Conservation (phyloP, 208 protist species). For the Trypanosomatidae sp. region DNA sequence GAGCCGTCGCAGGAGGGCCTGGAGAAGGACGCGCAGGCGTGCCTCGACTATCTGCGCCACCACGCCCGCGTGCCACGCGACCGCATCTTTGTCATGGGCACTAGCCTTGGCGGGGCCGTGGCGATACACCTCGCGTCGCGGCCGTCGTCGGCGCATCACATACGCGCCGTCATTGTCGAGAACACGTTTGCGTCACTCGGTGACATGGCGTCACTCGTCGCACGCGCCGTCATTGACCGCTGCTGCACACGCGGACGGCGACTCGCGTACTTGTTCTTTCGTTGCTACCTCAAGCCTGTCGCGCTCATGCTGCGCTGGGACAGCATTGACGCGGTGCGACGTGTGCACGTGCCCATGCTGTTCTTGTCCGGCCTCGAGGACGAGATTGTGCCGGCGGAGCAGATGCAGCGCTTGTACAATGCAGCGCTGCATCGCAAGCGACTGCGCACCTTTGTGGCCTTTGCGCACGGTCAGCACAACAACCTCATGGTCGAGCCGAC, state of each 20-base stretch:
- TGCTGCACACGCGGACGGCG: neutral
- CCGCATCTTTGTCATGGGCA: slow-evolving; percentile 79
- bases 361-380: slow-evolving; percentile 73
- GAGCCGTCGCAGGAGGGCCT: slow-evolving; percentile 57
- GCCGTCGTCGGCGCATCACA: slow-evolving; percentile 17
- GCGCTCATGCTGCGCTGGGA: slow-evolving; percentile 55
- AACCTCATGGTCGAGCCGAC: slow-evolving; percentile 24
- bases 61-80: slow-evolving; percentile 46
- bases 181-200: slow-evolving; percentile 87
- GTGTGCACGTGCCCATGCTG: slow-evolving; percentile 40
- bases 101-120: slow-evolving; percentile 83
- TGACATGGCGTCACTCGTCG: slow-evolving; percentile 57
- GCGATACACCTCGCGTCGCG: slow-evolving; percentile 60
- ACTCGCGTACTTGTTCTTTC: slow-evolving; percentile 19
- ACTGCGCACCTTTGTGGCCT: slow-evolving; percentile 40
- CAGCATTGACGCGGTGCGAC: slow-evolving; percentile 22
- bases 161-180: slow-evolving; percentile 74
- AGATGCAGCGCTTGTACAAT: slow-evolving; percentile 65
- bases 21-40: slow-evolving; percentile 72
- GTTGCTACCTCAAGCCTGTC: slow-evolving; percentile 69
- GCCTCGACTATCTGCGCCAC: slow-evolving; percentile 54
- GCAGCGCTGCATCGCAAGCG: slow-evolving; percentile 7
- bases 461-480: slow-evolving; percentile 68
- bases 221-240: slow-evolving; percentile 7
- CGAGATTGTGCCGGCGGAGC: slow-evolving; percentile 73